Evolutionary conservation across 371 early-diverging fungal species (phyloP).

Genomic region (Zancudomyces culisetae): DNA sequence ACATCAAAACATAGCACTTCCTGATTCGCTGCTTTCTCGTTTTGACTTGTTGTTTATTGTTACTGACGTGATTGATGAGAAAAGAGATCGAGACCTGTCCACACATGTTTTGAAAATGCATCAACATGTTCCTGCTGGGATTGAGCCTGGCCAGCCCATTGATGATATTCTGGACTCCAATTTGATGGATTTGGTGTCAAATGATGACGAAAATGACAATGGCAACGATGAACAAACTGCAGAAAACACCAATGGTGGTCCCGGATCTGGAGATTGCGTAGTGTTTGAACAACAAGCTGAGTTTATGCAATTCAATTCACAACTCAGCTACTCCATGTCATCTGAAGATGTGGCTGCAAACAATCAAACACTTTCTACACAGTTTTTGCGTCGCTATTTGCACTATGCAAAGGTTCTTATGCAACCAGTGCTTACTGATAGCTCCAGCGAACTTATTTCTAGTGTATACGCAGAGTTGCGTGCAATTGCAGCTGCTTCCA

Average conservation of each 20-base stretch:
- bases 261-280: constrained; percentile 27
- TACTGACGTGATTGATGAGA: constrained; percentile 71
- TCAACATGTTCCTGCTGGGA: constrained; percentile 65
- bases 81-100: constrained; percentile 69
- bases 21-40: constrained; percentile 90
- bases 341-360: constrained; percentile 6
- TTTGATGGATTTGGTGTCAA: constrained; percentile 7
- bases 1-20: constrained; percentile 95
- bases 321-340: constrained; percentile 24
- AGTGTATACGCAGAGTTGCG: constrained; percentile 61
- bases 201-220: constrained; percentile 24
- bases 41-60: constrained; percentile 98
- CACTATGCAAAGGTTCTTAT: constrained; percentile 62
- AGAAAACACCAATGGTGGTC: constrained; percentile 10
- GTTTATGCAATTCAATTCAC: constrained; percentile 44
- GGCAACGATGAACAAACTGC: constrained; percentile 4
- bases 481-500: constrained; percentile 15
- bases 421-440: constrained; percentile 43
- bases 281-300: constrained; percentile 74
- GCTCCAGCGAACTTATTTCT: constrained; percentile 61
- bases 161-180: constrained; percentile 13
- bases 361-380: constrained; percentile 41
- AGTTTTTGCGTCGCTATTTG: constrained; percentile 65
- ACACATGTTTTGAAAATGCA: constrained; percentile 86
- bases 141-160: constrained; percentile 53